phyloP scores from a whole-genome alignment of 345 rosid species.

The Populus ilicifolia region DNA sequence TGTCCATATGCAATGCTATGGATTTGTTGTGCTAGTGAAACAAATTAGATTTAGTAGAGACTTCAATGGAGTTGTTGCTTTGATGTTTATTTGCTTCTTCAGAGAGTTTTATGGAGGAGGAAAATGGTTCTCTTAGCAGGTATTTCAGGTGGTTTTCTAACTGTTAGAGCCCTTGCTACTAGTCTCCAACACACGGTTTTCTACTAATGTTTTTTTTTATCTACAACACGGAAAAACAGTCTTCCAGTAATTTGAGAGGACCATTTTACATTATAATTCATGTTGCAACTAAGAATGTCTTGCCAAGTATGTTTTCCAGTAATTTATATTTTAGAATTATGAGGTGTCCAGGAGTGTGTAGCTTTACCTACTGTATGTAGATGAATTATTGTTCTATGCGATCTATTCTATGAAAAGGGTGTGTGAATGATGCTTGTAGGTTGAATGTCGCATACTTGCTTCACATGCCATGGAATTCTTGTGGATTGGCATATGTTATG shows the following conservation, averaged over 20 bases:
- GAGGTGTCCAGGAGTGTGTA: neutral
- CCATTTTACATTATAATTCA: neutral
- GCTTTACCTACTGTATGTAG: neutral
- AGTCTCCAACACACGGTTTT: neutral
- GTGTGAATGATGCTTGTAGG: neutral
- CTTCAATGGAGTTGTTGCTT: neutral
- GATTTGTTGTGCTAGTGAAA: neutral
- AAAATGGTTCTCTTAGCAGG: neutral
- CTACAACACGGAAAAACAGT: neutral
- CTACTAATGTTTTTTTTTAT: neutral
- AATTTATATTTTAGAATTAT: neutral
- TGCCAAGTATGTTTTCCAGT: neutral
- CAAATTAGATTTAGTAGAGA: neutral
- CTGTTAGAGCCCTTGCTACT: neutral
- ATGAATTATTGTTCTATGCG: neutral
- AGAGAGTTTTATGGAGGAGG: neutral
- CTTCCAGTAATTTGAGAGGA: neutral
- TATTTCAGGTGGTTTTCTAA: neutral
- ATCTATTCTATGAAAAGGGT: neutral
- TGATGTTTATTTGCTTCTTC: neutral
- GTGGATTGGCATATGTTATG: neutral
- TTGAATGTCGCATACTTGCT: neutral
- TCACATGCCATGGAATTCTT: neutral
- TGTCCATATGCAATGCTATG: too few species aligned
- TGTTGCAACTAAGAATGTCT: neutral